A percentile compares a stretch with the other conserved stretches of the same genome.
phyloP scores from a whole-genome alignment of 2,329 filamentous ascomycete genomes.

The Aspergillus terreus region DNA sequence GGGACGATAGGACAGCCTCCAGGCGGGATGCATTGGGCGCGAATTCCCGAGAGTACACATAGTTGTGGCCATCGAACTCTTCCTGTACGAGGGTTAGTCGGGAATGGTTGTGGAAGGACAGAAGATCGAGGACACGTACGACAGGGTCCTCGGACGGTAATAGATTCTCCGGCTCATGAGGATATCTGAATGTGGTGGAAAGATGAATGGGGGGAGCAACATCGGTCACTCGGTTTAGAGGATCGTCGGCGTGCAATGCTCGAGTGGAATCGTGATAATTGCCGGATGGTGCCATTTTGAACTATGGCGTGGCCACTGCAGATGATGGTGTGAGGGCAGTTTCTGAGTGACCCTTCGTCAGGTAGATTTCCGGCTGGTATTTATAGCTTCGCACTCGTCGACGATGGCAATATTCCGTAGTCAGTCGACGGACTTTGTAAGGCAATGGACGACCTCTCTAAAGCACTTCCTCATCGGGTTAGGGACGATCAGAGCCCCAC shows the following conservation, averaged over 20 bases:
- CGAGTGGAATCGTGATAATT: conserved; percentile 47
- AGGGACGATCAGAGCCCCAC: conserved; percentile 14
- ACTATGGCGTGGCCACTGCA: not conserved
- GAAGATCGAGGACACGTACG: conserved; percentile 24
- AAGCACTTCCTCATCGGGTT: not conserved
- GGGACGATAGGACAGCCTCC: conserved; percentile 73
- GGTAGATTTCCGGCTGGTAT: not conserved
- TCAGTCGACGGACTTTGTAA: not conserved
- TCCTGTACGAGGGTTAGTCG: conserved; percentile 8
- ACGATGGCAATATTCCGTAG: not conserved
- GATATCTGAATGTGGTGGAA: conserved; percentile 85
- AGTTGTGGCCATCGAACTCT: conserved; percentile 36
- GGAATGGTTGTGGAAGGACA: not conserved
- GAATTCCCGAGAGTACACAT: conserved; percentile 79
- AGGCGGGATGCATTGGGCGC: conserved; percentile 80
- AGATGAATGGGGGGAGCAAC: conserved; percentile 87
- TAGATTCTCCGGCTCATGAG: conserved; percentile 64
- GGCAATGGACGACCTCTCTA: not conserved
- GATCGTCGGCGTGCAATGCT: conserved; percentile 76
- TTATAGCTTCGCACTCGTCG: not conserved
- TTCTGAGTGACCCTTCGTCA: not conserved
- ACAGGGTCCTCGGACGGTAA: conserved; percentile 48
- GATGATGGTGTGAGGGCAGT: not conserved
- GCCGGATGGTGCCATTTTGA: conserved; percentile 17
- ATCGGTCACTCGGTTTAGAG: conserved; percentile 67